Base-by-base conservation (phyloP, 345 rosid species). In the Boechera divaricarpa region DNA sequence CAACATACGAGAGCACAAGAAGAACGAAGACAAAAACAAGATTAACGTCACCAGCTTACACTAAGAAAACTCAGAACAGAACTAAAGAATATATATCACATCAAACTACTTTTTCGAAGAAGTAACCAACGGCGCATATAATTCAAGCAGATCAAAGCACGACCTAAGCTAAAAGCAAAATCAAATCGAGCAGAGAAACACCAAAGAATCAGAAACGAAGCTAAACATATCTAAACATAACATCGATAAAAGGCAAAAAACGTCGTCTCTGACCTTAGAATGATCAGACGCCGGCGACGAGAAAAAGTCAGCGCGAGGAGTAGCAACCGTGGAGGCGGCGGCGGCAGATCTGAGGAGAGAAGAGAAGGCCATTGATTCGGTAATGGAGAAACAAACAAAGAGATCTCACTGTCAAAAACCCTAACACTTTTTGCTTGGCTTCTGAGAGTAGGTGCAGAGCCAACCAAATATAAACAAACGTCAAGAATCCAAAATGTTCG, bases 321-420 rank as follows among this genome's bases (percentile, higher is more conserved):
- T 67, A 13, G 73, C 48, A 10, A 73, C 75, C 42, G 88, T 10
- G 72, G 81, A 67, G 75, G 84, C 55, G 75, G 89, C 58, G 75
- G 88, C 58, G 12, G 89, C 61, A 55, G 96, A 89, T 90, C 97
- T 86, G 84, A 88, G 33, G 56, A 88, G 83, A 59, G 88, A 80
- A 49, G 96, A 86, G 79, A 81, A 79, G 5, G 96, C 91, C 99
- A 92, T 94, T 65, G 74, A 31, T 15, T 36, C 3, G 57, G 7
- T 9, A n/a, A 13, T 77, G 83, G 69, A 13, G 65, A 71, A 39
- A 28, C 63, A 67, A 35, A 55, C 3, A 61, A 21, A 45, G 69
- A 67, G 82, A 67, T 78, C 45, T 73, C 45, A 10, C 18, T 26
- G 70, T 79, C 71, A 74, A 59, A 79, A 74, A 69, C 62, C 76